Base-by-base conservation (phyloP, 306 rosid genomes). In the Trifolium pratense region DNA sequence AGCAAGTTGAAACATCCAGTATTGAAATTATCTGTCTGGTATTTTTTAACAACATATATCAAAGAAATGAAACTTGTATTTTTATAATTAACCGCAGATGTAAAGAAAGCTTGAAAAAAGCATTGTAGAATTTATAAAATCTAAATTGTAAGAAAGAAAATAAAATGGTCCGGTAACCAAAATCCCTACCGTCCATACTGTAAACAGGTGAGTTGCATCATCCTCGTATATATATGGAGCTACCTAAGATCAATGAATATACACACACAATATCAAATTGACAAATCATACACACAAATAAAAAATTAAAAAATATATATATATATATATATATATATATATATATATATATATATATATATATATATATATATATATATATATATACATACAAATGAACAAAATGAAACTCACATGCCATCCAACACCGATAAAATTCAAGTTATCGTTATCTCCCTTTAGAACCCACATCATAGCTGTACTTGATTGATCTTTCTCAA, bases 321-420 rank as follows among this genome's bases (percentile, higher is more conserved):
- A n/a, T n/a, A n/a, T n/a, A n/a, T n/a, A n/a, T n/a, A n/a, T n/a
- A n/a, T n/a, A n/a, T n/a, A n/a, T n/a, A n/a, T n/a, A n/a, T n/a
- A n/a, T n/a, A n/a, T n/a, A n/a, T n/a, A n/a, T n/a, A n/a, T n/a
- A n/a, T n/a, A n/a, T n/a, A n/a, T n/a, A n/a, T n/a, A n/a, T n/a
- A n/a, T n/a, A n/a, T n/a, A n/a, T n/a, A n/a, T n/a, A n/a, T n/a
- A n/a, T n/a, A n/a, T n/a, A n/a, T n/a, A n/a, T n/a, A n/a, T n/a
- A n/a, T n/a, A 46, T 3, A 46, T 15, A 46, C 15, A 20, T 14
- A 49, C 16, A 29, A 2, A 58, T 20, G 6, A 20, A 23, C 0
- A 20, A 16, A 66, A 12, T 65, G 18, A 57, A 43, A 57, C 75
- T 76, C 8, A 70, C 81, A 12, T 61, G 81, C 57, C 66, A 75